Evolutionary conservation across 768 basidiomycete species (phyloP).

Genomic region (Lentinula guzmanii): DNA sequence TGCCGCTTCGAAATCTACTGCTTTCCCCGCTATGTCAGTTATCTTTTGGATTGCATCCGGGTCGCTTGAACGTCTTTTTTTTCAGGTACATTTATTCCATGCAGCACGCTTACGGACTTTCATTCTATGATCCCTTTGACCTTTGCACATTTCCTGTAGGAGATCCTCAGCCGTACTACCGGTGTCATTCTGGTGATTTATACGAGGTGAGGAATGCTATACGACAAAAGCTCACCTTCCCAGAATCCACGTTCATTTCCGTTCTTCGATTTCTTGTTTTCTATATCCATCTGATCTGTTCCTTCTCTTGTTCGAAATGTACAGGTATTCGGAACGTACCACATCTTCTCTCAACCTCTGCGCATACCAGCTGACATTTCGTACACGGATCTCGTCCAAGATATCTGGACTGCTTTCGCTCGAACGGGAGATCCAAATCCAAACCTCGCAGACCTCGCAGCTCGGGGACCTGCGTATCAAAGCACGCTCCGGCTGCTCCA

Average conservation of each 20-base stretch:
- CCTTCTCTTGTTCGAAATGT: background rate
- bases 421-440: conserved; percentile 4
- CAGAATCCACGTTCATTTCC: background rate
- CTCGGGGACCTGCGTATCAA: conserved; percentile 1
- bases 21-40: conserved; percentile 13
- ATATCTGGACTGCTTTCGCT: conserved; percentile 3
- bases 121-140: conserved; percentile 12
- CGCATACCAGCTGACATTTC: conserved; percentile 11
- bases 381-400: conserved; percentile 4
- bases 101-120: conserved; percentile 13
- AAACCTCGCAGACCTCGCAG: background rate
- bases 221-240: background rate
- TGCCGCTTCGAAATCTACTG: conserved; percentile 7
- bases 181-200: conserved; percentile 16
- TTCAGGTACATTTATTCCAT: conserved; percentile 12
- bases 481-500: background rate
- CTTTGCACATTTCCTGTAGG: conserved; percentile 15
- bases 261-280: background rate
- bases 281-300: background rate
- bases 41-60: background rate
- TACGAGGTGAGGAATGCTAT: conserved; percentile 9
- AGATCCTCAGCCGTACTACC: conserved; percentile 12
- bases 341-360: conserved; percentile 14
- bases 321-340: conserved; percentile 14
- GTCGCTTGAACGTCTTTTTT: background rate